Conservation (phyloP, 2,329 filamentous ascomycete genomes). For the Pestalotiopsis sp. region DNA sequence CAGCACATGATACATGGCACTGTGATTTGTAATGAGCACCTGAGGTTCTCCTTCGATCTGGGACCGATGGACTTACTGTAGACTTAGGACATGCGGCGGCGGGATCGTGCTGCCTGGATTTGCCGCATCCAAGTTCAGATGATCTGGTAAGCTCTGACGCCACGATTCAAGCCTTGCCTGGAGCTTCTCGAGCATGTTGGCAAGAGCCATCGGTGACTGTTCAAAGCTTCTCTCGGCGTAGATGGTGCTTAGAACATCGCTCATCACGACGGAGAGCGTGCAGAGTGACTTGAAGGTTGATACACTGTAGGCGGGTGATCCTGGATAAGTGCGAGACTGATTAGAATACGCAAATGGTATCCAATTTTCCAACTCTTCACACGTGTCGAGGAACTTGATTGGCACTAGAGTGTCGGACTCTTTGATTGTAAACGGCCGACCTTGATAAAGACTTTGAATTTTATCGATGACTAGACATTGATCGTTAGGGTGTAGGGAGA, state of each 20-base stretch:
- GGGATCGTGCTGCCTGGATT: background rate
- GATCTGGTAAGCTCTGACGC: background rate
- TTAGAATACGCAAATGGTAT: slow-evolving; percentile 44
- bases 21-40: background rate
- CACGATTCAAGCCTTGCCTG: background rate
- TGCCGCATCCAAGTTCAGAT: background rate
- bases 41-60: background rate
- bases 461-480: slow-evolving; percentile 43
- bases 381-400: slow-evolving; percentile 50
- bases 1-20: slow-evolving; percentile 45
- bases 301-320: slow-evolving; percentile 42
- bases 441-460: slow-evolving; percentile 58
- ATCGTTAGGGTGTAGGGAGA: background rate
- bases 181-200: slow-evolving; percentile 29
- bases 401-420: slow-evolving; percentile 50
- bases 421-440: slow-evolving; percentile 50
- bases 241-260: slow-evolving; percentile 46
- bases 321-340: slow-evolving; percentile 29
- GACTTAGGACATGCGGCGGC: background rate
- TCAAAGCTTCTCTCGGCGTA: slow-evolving; percentile 46
- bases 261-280: slow-evolving; percentile 49
- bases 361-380: slow-evolving; percentile 57
- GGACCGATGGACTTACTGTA: background rate
- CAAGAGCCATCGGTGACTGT: slow-evolving; percentile 36
- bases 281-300: slow-evolving; percentile 46